These are phyloP conservation scores for Panicum hallii DNA, from an alignment of 202 grass and related monocot species.

Conservation along the genomic window DNA sequence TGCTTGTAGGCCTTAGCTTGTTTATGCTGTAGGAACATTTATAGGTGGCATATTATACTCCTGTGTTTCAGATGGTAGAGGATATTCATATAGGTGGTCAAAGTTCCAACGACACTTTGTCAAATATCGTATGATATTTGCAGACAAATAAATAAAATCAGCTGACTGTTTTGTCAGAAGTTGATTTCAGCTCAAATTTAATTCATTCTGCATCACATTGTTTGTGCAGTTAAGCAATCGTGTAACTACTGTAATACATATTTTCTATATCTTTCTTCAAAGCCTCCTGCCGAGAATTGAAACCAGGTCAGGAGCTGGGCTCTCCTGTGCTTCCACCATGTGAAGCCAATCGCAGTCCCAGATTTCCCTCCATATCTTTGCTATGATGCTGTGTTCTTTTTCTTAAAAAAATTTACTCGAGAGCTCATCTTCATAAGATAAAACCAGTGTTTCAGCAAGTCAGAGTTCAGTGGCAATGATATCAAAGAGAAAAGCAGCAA, in stretches of 20 bases:
- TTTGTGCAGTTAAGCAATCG: conserved; percentile 3
- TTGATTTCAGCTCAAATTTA: not conserved
- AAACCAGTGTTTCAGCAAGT: conserved; percentile 9
- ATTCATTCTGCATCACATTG: conserved; percentile 1
- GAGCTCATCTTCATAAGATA: conserved; percentile 6
- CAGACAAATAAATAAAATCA: not conserved
- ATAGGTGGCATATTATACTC: not conserved
- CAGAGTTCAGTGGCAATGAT: conserved; percentile 2
- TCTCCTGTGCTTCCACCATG: conserved; percentile 7
- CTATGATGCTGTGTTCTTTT: not conserved
- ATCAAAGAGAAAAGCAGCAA: not conserved
- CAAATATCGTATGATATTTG: not conserved
- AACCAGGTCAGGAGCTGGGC: not conserved
- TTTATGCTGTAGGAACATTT: conserved; percentile 28
- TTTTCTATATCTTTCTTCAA: conserved; percentile 10
- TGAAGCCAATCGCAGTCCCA: not conserved
- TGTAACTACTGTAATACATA: conserved; percentile 26
- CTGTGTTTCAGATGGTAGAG: not conserved
- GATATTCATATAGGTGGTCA: conserved; percentile 18
- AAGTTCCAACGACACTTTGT: conserved; percentile 2
- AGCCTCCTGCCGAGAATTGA: conserved; percentile 8
- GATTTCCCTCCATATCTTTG: not conserved
- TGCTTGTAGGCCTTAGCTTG: conserved; percentile 3
- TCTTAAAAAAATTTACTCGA: not conserved
- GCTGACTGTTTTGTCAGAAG: not conserved